These are phyloP conservation scores for Heritiera fomes DNA, from an alignment of 345 rosid species.

Conservation along the genomic window DNA sequence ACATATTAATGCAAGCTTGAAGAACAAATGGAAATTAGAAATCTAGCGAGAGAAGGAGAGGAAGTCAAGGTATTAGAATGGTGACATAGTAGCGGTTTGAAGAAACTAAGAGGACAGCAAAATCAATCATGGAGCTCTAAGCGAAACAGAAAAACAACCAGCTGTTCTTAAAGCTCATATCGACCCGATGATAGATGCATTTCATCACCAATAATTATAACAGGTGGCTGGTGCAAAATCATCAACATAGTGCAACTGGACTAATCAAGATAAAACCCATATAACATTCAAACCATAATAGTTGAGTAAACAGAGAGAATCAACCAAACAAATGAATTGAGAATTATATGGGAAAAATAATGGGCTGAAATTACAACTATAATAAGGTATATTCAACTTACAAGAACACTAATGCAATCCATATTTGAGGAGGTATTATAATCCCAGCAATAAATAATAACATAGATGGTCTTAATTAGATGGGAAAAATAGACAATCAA, in stretches of 20 bases:
- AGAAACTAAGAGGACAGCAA: neutral
- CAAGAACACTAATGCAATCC: neutral
- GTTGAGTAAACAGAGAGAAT: neutral
- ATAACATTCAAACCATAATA: conserved; percentile 6
- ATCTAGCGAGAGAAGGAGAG: neutral
- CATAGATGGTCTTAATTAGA: neutral
- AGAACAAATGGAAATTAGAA: conserved; percentile 6
- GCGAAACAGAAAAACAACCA: neutral
- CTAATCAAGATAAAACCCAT: conserved; percentile 1
- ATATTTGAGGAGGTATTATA: neutral
- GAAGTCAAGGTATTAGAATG: neutral
- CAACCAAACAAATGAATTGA: neutral
- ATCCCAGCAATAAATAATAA: neutral
- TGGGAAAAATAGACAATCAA: neutral
- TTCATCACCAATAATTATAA: neutral
- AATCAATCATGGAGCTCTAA: conserved; percentile 3
- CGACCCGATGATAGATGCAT: neutral
- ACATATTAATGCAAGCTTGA: neutral
- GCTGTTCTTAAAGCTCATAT: neutral
- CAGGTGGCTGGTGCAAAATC: neutral
- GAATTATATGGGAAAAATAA: neutral
- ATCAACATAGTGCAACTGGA: neutral
- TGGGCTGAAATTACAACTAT: neutral
- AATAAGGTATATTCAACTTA: neutral
- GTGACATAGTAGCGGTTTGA: neutral